Percentiles rank a stretch among this genome's conserved stretches.
phyloP scores from a whole-genome alignment of 768 basidiomycete genomes.

The Lentinula sp. region DNA sequence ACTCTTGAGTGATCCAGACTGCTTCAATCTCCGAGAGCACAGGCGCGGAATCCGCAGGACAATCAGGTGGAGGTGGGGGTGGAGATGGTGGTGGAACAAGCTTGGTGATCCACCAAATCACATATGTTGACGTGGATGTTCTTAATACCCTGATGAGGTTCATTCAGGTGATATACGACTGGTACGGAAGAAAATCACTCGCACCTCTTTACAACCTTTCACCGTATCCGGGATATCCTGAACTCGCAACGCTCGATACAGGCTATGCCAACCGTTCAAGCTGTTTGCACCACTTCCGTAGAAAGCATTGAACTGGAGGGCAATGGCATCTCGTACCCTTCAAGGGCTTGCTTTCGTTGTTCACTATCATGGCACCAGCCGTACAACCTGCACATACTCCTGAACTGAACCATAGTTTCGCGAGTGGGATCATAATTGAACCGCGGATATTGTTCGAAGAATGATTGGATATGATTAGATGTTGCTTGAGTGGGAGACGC shows the following conservation, averaged over 20 bases:
- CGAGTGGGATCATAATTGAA: neutral
- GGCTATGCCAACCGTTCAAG: neutral
- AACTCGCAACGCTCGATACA: neutral
- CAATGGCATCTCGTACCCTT: slow-evolving; percentile 6
- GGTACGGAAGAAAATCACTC: neutral
- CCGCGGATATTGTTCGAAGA: neutral
- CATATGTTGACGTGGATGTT: slow-evolving; percentile 32
- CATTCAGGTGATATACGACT: neutral
- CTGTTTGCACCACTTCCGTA: neutral
- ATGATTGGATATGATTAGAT: neutral
- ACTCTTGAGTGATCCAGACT: too few species aligned
- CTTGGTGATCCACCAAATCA: slow-evolving; percentile 24
- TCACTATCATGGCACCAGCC: neutral
- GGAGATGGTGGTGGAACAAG: too few species aligned
- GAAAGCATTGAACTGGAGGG: slow-evolving; percentile 4
- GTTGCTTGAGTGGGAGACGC: neutral
- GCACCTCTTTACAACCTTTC: slow-evolving; percentile 3
- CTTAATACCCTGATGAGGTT: slow-evolving; percentile 17
- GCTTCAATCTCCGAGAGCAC: too few species aligned
- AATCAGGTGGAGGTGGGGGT: too few species aligned
- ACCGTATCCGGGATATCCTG: neutral
- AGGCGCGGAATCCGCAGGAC: too few species aligned
- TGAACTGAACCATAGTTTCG: slow-evolving; percentile 8
- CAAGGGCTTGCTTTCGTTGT: neutral
- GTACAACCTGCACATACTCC: neutral